Conservation (phyloP, 768 basidiomycete genomes). For the Calocera cornea region DNA sequence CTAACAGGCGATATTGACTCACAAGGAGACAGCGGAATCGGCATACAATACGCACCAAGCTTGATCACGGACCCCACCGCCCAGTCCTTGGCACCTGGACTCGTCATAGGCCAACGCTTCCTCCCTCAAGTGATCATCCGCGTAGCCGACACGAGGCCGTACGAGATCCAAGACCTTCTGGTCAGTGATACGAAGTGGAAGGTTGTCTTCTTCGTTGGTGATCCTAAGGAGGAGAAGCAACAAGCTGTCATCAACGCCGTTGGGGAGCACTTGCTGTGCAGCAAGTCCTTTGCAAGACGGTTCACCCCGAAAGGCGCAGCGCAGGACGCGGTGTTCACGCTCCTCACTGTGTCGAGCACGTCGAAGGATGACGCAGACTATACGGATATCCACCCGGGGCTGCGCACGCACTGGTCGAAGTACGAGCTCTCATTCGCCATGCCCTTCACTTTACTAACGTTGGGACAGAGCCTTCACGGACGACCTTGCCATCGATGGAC, state of each 20-base stretch:
- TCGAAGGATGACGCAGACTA: conserved; percentile 26
- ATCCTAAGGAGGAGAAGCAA: conserved; percentile 25
- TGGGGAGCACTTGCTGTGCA: conserved; percentile 24
- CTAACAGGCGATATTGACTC: not conserved
- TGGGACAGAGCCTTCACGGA: not conserved
- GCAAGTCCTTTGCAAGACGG: conserved; percentile 20
- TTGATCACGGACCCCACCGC: conserved; percentile 29
- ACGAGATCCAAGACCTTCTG: conserved; percentile 42
- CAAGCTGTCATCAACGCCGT: conserved; percentile 22
- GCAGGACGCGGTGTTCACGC: conserved; percentile 20
- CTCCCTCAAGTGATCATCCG: conserved; percentile 37
- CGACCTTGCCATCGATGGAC: not conserved
- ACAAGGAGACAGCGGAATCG: conserved; percentile 30
- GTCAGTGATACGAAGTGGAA: conserved; percentile 43
- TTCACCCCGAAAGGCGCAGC: conserved; percentile 21
- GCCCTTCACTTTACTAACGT: not conserved
- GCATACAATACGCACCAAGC: conserved; percentile 40
- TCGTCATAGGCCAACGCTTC: conserved; percentile 41
- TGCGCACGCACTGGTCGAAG: conserved; percentile 50
- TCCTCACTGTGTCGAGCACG: conserved; percentile 23
- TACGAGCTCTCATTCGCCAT: conserved; percentile 13
- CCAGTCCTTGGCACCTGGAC: conserved; percentile 29
- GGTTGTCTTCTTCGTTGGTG: conserved; percentile 41
- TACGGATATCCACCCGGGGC: conserved; percentile 33
- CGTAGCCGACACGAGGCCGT: conserved; percentile 37